Conservation (phyloP, 2,329 filamentous ascomycete species). For the Paramyrothecium sp. region DNA sequence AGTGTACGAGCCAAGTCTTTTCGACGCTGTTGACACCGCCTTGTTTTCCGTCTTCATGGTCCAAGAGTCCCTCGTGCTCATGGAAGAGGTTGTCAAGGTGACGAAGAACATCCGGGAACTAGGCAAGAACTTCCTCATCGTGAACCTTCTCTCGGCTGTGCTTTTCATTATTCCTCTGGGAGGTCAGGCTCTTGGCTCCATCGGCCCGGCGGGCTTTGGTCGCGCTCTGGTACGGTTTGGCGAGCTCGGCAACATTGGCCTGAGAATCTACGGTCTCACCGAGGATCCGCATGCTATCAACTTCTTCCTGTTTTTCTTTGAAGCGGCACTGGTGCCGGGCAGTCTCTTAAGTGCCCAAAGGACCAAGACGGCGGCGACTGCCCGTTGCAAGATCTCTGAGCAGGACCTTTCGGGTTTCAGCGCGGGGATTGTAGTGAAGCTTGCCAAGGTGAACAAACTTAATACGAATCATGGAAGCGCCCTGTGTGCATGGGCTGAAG, state of each 20-base stretch:
- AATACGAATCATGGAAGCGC: not conserved
- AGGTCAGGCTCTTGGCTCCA: not conserved
- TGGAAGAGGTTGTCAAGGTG: slow-evolving; percentile 10
- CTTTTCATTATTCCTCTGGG: slow-evolving; percentile 2
- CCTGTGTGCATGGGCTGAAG: not conserved
- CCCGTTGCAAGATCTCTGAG: not conserved
- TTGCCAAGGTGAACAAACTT: not conserved
- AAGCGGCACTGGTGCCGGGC: not conserved
- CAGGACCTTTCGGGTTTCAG: not conserved
- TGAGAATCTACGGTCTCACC: too few species aligned
- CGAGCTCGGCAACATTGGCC: too few species aligned
- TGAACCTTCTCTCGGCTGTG: slow-evolving; percentile 8
- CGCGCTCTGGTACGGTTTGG: not conserved
- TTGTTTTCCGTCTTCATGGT: slow-evolving; percentile 9
- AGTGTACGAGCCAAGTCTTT: slow-evolving; percentile 4
- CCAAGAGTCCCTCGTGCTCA: slow-evolving; percentile 3
- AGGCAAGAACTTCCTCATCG: slow-evolving; percentile 7
- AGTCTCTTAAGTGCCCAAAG: not conserved
- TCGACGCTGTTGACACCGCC: slow-evolving; percentile 6
- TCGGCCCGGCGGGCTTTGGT: not conserved
- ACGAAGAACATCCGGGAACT: slow-evolving; percentile 10
- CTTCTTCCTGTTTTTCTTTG: not conserved
- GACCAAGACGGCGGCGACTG: not conserved
- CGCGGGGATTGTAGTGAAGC: not conserved
- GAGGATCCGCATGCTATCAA: not conserved